These are phyloP conservation scores for Fusarium sambucinum DNA, from an alignment of 2,329 filamentous ascomycete species.

Conservation along the genomic window DNA sequence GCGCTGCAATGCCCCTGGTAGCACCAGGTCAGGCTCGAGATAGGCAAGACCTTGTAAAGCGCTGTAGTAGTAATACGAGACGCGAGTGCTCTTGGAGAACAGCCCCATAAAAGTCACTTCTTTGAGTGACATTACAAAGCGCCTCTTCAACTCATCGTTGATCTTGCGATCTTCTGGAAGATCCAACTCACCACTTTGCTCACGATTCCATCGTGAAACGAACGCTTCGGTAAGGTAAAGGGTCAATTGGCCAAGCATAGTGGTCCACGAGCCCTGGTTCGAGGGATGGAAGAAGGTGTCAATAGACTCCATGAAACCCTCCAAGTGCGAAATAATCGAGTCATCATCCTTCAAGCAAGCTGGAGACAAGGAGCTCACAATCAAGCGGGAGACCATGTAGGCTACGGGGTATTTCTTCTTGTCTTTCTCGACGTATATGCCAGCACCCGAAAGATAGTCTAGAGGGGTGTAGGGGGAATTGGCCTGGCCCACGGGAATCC, in stretches of 20 bases:
- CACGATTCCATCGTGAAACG: conserved; percentile 96
- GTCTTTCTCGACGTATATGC: conserved; percentile 89
- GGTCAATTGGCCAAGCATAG: conserved; percentile 87
- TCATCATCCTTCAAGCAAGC: conserved; percentile 79
- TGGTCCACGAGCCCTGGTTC: conserved; percentile 93
- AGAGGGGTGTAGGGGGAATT: conserved; percentile 91
- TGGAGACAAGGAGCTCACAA: conserved; percentile 92
- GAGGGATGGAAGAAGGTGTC: conserved; percentile 99
- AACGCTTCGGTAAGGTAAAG: conserved; percentile 96
- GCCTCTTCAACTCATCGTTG: conserved; percentile 82
- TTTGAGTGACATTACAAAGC: conserved; percentile 88
- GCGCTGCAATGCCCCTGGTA: conserved; percentile 92
- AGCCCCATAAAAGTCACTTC: conserved; percentile 99
- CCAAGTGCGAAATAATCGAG: conserved; percentile 85
- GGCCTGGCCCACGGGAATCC: conserved; percentile 96
- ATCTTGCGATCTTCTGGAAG: conserved; percentile 83
- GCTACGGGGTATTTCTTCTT: conserved; percentile 91
- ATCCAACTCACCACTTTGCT: conserved; percentile 91
- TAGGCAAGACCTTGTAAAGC: conserved; percentile 91
- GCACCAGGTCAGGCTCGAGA: conserved; percentile 88
- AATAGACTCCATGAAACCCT: conserved; percentile 92
- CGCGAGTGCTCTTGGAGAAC: conserved; percentile 93
- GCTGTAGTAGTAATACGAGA: conserved; percentile 91
- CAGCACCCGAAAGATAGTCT: conserved; percentile 85
- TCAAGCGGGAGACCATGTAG: conserved; percentile 92